Evolutionary conservation across 306 rosid genomes (phyloP), one percentile per base, ranked within the genome.

Genomic region (Begonia peltatifolia): DNA sequence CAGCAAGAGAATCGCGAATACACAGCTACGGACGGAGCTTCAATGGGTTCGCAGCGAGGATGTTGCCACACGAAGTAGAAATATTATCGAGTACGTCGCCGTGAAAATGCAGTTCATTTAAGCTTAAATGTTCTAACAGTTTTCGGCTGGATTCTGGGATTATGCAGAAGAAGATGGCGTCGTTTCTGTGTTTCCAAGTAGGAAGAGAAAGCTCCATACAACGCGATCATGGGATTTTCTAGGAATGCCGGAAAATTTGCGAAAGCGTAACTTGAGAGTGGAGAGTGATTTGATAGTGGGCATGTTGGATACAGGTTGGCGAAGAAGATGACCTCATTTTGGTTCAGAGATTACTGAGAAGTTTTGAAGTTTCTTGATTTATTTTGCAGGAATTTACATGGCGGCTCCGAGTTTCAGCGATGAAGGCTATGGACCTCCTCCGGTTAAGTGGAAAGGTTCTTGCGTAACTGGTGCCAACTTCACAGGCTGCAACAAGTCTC

Each of bases 191-290:
- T 73, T 67, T 11, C 61, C 67, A 11, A 66, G 58, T 22, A 41
- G 12, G 49, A 18, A 10, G 5, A 30, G 47, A 14, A 47, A 59
- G 5, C 61, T 63, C 7, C 67, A 73, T 6, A 73, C 68, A 8
- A 73, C 73, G 50, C 59, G 68, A 68, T 68, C 74, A n/a, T 73
- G 74, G 78, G 71, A 73, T 47, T 73, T 55, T 11, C 35, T 73
- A 50, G 67, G 74, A 1, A 44, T 68, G n/a, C 14, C 1, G 2
- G 8, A 59, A 17, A 63, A 20, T 8, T 8, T 11, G 11, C 30
- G 5, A 5, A 38, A 14, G 43, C 43, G 64, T 52, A 42, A 47
- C 5, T 10, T 12, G 35, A 11, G 25, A 0, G 41, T 18, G 10
- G 61, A 68, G 52, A 63, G 54, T 47, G 74, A 68, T 43, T 41